Conservation (phyloP, 768 basidiomycete species). For the Crepidotus variabilis region DNA sequence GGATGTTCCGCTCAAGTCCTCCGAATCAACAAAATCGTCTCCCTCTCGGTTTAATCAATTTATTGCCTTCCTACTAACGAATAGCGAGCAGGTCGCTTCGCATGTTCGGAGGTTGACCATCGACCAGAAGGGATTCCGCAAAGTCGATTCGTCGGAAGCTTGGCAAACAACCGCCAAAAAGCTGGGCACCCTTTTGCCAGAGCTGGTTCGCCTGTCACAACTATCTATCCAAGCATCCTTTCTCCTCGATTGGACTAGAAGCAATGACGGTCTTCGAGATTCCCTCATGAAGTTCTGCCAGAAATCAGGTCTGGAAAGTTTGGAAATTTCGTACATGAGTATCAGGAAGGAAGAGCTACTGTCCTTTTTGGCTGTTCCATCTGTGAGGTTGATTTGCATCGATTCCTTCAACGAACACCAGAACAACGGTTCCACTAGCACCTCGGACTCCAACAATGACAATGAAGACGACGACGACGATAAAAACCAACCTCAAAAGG, state of each 20-base stretch:
- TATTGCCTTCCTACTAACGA: neutral
- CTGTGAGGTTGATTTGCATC: conserved; percentile 10
- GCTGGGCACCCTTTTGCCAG: neutral
- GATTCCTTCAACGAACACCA: neutral
- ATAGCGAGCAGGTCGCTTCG: conserved; percentile 1
- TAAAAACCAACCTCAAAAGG: no score
- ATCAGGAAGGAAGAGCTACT: conserved; percentile 5
- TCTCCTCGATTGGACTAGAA: conserved; percentile 8
- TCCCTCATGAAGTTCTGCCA: conserved; percentile 2
- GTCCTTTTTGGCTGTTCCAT: conserved; percentile 3
- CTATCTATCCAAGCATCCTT: conserved; percentile 5
- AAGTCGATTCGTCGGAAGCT: neutral
- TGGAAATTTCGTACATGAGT: conserved; percentile 6
- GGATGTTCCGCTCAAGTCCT: neutral
- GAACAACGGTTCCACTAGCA: neutral
- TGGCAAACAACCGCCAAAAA: conserved; percentile 4
- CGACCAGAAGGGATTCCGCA: neutral
- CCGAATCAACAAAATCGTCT: neutral
- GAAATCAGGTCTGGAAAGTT: conserved; percentile 3
- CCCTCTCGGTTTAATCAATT: conserved; percentile 9
- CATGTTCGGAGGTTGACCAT: conserved; percentile 4
- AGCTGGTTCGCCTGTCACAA: neutral
- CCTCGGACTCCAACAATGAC: neutral
- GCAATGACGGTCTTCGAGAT: conserved; percentile 5
- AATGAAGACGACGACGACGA: no score